A percentile compares a stretch with the other conserved stretches of the same genome.
phyloP scores from a whole-genome alignment of 306 rosid genomes.

The Glycyrrhiza uralensis region DNA sequence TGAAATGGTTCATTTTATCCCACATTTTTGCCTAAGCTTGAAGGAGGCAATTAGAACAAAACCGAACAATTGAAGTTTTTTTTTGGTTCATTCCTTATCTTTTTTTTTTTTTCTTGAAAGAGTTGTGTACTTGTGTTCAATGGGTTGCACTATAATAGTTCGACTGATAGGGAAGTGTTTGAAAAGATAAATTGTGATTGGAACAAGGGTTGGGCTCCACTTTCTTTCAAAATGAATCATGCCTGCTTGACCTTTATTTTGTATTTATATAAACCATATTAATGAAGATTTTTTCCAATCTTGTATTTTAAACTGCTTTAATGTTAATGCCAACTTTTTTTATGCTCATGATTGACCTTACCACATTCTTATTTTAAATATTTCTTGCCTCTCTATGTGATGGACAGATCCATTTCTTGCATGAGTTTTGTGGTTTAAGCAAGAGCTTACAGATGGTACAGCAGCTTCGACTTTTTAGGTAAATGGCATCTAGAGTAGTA shows the following conservation, averaged over 20 bases:
- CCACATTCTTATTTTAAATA: background rate
- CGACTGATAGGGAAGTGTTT: constrained; percentile 4
- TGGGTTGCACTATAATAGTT: background rate
- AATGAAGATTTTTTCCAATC: background rate
- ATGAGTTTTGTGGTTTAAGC: constrained; percentile 82
- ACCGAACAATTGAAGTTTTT: background rate
- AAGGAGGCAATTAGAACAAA: background rate
- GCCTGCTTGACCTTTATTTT: constrained; percentile 1
- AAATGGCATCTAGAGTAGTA: constrained; percentile 20
- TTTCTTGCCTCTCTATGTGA: constrained; percentile 1
- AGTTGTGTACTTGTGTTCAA: background rate
- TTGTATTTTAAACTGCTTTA: background rate
- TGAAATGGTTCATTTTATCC: background rate
- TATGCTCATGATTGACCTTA: background rate
- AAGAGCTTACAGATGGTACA: constrained; percentile 92
- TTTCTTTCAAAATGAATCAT: background rate
- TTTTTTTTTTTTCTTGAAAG: background rate
- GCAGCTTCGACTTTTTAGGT: constrained; percentile 85
- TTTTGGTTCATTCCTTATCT: background rate
- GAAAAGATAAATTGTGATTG: background rate
- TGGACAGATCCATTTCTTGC: constrained; percentile 75
- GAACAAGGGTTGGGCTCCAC: background rate
- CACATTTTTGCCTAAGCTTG: background rate
- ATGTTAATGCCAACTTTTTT: background rate
- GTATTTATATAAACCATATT: background rate